Conservation (phyloP, 305 asterid species). For the Petunia hybrid region DNA sequence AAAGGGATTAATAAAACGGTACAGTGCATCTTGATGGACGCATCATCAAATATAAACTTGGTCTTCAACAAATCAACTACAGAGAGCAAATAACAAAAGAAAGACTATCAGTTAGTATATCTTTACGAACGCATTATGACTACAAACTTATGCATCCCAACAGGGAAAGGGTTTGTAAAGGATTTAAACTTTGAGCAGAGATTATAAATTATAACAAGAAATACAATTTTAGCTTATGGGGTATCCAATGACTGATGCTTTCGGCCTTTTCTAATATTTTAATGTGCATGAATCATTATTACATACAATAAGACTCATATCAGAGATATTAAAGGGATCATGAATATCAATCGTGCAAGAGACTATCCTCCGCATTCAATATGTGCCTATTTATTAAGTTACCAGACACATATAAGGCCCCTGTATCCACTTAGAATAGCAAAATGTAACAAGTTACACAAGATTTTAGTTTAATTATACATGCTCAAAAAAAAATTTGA, state of each 20-base stretch:
- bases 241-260: background rate
- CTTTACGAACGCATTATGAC: no score
- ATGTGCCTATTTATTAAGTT: background rate
- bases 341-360: background rate
- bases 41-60: no score
- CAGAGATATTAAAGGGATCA: background rate
- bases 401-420: background rate
- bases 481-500: background rate
- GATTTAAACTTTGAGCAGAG: no score
- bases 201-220: no score
- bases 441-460: background rate
- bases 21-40: no score
- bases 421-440: background rate
- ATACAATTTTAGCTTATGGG: no score
- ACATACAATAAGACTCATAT: background rate
- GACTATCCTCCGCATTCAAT: background rate
- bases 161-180: no score
- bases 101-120: no score
- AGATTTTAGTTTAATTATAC: background rate
- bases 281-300: conserved; percentile 10
- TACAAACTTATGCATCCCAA: no score
- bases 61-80: no score
- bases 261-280: conserved; percentile 24
- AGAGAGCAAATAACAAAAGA: no score
- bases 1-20: no score